phyloP scores from a whole-genome alignment of 2,329 filamentous ascomycete species.

The Fusarium protoensiforme region DNA sequence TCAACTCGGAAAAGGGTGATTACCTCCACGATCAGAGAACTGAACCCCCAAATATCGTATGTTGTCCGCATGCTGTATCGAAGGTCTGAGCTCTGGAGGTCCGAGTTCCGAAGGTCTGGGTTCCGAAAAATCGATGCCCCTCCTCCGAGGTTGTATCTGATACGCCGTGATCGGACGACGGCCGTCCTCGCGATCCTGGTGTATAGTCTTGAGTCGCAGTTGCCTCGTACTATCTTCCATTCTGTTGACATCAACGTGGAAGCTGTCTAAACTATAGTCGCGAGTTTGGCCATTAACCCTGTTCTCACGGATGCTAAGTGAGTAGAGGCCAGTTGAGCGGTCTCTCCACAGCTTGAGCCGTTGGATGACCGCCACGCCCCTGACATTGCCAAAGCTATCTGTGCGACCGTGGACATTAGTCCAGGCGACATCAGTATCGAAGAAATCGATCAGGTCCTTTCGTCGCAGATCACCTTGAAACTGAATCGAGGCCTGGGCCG shows the following conservation, averaged over 20 bases:
- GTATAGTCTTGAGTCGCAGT: conserved; percentile 55
- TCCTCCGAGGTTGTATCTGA: conserved; percentile 52
- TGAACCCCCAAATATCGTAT: conserved; percentile 62
- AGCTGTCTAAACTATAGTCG: conserved; percentile 59
- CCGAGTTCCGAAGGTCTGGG: no score
- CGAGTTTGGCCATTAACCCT: conserved; percentile 57
- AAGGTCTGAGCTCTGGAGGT: not conserved
- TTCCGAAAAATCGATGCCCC: conserved; percentile 6
- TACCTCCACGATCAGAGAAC: conserved; percentile 60
- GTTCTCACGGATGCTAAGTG: conserved; percentile 60
- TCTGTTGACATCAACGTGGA: conserved; percentile 57
- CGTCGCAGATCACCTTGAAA: conserved; percentile 62
- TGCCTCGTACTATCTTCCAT: conserved; percentile 58
- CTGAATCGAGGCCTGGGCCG: conserved; percentile 57
- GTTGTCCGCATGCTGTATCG: conserved; percentile 46
- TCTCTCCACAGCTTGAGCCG: conserved; percentile 64
- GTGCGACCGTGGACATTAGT: conserved; percentile 61
- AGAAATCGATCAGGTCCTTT: conserved; percentile 62
- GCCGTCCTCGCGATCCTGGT: conserved; percentile 54
- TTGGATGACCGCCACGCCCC: conserved; percentile 62
- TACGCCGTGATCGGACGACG: conserved; percentile 51
- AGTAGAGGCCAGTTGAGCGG: conserved; percentile 58
- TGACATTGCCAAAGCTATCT: conserved; percentile 61
- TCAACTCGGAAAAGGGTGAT: conserved; percentile 15
- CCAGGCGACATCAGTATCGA: conserved; percentile 64